Base-by-base conservation (phyloP, 73 alveolate species). In the Blepharisma stoltei region DNA sequence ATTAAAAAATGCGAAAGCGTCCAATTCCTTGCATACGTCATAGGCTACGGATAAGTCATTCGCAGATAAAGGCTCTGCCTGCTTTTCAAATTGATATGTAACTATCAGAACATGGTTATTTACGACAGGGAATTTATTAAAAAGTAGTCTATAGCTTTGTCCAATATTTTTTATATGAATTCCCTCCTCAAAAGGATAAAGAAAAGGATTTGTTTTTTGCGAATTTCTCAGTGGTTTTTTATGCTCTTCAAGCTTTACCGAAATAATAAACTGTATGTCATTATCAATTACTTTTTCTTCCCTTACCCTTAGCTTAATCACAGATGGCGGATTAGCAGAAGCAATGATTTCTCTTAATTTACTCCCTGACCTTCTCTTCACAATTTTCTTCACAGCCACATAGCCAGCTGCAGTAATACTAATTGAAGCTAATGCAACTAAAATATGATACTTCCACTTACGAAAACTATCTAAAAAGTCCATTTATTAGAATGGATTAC, bases 131-230 rank as follows among this genome's bases (percentile, higher is more conserved):
- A 41, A 88, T 48, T 88, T 88, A 67, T 88, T 88, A 66, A 78
- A 80, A 9, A 88, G 38, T 2, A 88, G 80, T 8, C 83, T 8
- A 54, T 88, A 89, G 41, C 52, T 66, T 6, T 84, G 71, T n/a
- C 89, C 50, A 5, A 83, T 4, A 25, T 84, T 82, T 25, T 47
- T 81, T 20, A 88, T 81, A 21, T 48, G 79, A 8, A 70, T 67
- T 14, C 90, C 89, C 52, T 70, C 83, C 27, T 88, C 91, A 44
- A 84, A 75, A 23, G 95, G 95, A 7, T 89, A 89, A 6, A 69
- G 47, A 55, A 88, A 88, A n/a, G 79, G 79, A 69, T 69, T 46
- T n/a, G 65, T 69, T 11, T 9, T 53, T 44, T 44, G 23, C 2
- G 73, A n/a, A 11, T 38, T 38, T 60, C 73, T 60, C 5, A 2